Evolutionary conservation across 192 early-diverging fungal species (phyloP), one percentile per base, ranked within the genome.

Genomic region (Podila horticola): DNA sequence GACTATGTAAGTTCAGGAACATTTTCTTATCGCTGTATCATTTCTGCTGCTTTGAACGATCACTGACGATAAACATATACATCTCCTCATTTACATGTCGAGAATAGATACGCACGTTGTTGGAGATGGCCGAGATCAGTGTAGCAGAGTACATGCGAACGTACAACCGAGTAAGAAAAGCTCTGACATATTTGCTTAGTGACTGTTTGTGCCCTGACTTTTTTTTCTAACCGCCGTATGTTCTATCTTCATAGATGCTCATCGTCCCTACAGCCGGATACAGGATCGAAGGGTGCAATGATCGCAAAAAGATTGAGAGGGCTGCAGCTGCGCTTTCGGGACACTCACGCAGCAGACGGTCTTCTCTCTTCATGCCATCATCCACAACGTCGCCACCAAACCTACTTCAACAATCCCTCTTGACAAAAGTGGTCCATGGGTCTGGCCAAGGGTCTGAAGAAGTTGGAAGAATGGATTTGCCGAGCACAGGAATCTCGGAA

Each of bases 251-350:
- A 2, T 66, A 81, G 77, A 60, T 81, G 71, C 64, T 81, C 30
- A 62, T 73, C 2, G 24, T 73, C 0, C 77, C 77, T 3, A 69
- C 71, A 7, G 11, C 62, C 6, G 70, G 77, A 2, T 73, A 73
- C 28, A 68, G 67, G 22, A 73, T 81, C n/a, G 77, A 81, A 19
- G 77, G 77, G 10, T 81, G 63, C 28, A 73, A 73, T 20, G 77
- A 81, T 41, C 20, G 63, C 19, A 69, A 69, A 55, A 81, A 59
- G 58, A 69, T 73, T 19, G 77, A 81, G 45, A 45, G 60, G 10
- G 36, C 58, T 67, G 24, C 64, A 52, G 8, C 36, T 29, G 3
- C 69, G 68, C 1, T 57, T 26, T 52, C 57, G 10, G 2, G 62
- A 29, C 28, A 29, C 48, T 22, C 33, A 49, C 19, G 10, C 24